phyloP scores from a whole-genome alignment of 2,329 filamentous ascomycete species.

The Tolypocladium amazonense region DNA sequence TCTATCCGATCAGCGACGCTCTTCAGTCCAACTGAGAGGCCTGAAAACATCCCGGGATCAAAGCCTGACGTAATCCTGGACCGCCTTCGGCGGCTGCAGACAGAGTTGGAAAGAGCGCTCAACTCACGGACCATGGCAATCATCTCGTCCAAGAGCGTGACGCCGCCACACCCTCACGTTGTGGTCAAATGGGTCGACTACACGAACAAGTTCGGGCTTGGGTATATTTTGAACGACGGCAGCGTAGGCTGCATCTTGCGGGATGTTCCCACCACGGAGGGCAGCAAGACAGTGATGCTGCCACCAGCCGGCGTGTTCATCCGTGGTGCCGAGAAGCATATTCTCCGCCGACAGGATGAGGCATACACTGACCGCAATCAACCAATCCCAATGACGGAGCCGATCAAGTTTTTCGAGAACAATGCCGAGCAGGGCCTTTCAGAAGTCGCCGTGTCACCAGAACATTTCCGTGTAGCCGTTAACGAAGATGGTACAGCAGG shows the following conservation, averaged over 20 bases:
- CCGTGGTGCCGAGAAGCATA: conserved; percentile 59
- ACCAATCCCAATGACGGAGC: conserved; percentile 50
- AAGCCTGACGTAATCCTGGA: conserved; percentile 47
- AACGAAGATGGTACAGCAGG: conserved; percentile 48
- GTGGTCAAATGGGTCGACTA: conserved; percentile 82
- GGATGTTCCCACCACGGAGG: conserved; percentile 42
- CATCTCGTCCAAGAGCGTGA: conserved; percentile 41
- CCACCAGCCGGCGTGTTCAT: conserved; percentile 65
- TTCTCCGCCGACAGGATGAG: conserved; percentile 48
- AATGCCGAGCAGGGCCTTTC: conserved; percentile 52
- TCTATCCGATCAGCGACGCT: conserved; percentile 33
- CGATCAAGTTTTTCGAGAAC: conserved; percentile 66
- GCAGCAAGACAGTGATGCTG: conserved; percentile 37
- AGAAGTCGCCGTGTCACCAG: conserved; percentile 52
- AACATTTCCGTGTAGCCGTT: conserved; percentile 46
- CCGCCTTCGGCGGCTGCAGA: conserved; percentile 44
- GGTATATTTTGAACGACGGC: conserved; percentile 74
- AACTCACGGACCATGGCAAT: conserved; percentile 54
- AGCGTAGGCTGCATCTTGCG: conserved; percentile 63
- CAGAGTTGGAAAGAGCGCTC: conserved; percentile 50
- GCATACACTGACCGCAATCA: conserved; percentile 47
- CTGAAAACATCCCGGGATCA: conserved; percentile 38
- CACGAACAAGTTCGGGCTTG: conserved; percentile 75
- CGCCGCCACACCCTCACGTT: conserved; percentile 48
- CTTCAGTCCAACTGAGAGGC: conserved; percentile 44